Conservation (phyloP, 768 basidiomycete species). For the Termitomyces sp. region DNA sequence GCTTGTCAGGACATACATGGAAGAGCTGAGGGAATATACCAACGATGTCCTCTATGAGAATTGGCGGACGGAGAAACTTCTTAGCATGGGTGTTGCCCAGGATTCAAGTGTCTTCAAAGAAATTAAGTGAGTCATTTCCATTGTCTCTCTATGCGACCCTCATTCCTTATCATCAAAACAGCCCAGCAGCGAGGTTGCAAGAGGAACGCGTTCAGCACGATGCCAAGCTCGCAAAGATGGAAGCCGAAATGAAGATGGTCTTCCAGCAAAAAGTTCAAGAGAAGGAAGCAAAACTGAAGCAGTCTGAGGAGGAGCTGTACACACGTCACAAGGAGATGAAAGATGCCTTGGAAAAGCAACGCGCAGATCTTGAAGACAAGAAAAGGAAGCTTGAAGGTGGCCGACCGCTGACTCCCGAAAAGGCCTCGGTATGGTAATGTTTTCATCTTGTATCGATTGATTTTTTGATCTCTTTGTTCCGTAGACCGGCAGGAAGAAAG, state of each 20-base stretch:
- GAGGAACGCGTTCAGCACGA: slow-evolving; percentile 97
- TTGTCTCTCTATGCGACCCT: background rate
- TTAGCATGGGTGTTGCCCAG: slow-evolving; percentile 97
- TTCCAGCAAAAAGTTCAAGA: slow-evolving; percentile 99
- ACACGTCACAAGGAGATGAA: slow-evolving; percentile 99
- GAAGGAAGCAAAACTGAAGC: slow-evolving; percentile 98
- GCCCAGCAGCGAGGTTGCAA: slow-evolving; percentile 92
- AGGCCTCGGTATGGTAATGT: slow-evolving; percentile 60
- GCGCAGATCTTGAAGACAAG: slow-evolving; percentile 94
- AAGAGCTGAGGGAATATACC: slow-evolving; percentile 96
- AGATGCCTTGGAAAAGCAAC: slow-evolving; percentile 96
- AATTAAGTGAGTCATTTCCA: slow-evolving; percentile 73
- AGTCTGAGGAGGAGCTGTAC: slow-evolving; percentile 98
- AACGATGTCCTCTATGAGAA: slow-evolving; percentile 96
- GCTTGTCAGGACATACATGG: slow-evolving; percentile 99
- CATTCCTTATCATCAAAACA: slow-evolving; percentile 26
- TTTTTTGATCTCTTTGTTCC: slow-evolving; percentile 13
- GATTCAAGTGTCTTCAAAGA: slow-evolving; percentile 99
- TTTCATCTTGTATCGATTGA: background rate
- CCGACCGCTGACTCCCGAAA: slow-evolving; percentile 93
- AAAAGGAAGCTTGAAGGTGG: slow-evolving; percentile 94
- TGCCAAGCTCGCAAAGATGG: slow-evolving; percentile 98
- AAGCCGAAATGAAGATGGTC: slow-evolving; percentile 99
- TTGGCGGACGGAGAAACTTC: slow-evolving; percentile 93
- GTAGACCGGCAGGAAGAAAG: slow-evolving; percentile 64